These are phyloP conservation scores for Sordariomycetes sp. DNA, from an alignment of 2,329 filamentous ascomycete genomes.

Conservation along the genomic window DNA sequence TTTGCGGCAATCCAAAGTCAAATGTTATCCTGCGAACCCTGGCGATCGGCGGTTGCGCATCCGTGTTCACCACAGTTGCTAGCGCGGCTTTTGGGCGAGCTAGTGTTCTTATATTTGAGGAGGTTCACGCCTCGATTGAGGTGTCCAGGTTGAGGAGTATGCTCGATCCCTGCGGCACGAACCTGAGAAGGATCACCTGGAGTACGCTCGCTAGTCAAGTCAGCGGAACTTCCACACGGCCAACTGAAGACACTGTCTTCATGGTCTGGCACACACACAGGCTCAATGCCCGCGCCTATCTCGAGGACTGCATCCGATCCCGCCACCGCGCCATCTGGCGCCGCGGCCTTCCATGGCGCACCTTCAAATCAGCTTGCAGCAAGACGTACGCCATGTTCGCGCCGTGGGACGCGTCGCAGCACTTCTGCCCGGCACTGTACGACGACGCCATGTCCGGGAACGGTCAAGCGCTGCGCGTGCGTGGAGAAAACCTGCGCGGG, in stretches of 20 bases:
- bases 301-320: slow-evolving; percentile 60
- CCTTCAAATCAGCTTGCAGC: slow-evolving; percentile 33
- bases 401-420: neutral
- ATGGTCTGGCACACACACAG: slow-evolving; percentile 76
- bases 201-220: too few relatives aligned
- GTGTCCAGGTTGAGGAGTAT: too few relatives aligned
- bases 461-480: slow-evolving; percentile 14
- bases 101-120: too few relatives aligned
- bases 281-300: slow-evolving; percentile 64
- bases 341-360: slow-evolving; percentile 55
- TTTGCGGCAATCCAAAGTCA: too few relatives aligned
- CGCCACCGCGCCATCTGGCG: slow-evolving; percentile 47
- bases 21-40: too few relatives aligned
- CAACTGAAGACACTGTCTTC: slow-evolving; percentile 64
- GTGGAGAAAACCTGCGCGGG: slow-evolving; percentile 36
- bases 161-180: too few relatives aligned
- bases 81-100: too few relatives aligned
- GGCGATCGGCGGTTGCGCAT: too few relatives aligned
- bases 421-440: neutral
- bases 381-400: neutral
- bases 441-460: neutral
- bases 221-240: too few relatives aligned
- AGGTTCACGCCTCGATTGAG: too few relatives aligned
- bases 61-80: too few relatives aligned
- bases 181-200: too few relatives aligned